Base-by-base conservation (phyloP, 2,329 filamentous ascomycete species). In the Penicillium sp. region DNA sequence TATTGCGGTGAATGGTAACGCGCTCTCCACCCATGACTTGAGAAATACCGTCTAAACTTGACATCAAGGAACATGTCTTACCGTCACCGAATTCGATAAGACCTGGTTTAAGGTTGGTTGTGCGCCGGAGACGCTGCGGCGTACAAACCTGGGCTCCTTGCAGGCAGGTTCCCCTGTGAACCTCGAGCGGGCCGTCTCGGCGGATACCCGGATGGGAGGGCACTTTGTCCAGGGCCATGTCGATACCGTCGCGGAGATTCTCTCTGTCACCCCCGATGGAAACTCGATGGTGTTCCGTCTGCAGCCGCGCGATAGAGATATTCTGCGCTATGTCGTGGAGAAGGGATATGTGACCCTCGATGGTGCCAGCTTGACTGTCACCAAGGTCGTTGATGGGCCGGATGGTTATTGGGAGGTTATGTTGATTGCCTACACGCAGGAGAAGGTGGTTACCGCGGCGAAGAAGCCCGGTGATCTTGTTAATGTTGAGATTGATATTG, bases 221-320 rank as follows among this genome's bases (percentile, higher is more conserved):
- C 93, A 99, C 74, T 95, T 97, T 64, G 92, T 97, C 28, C 95
- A 99, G 74, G 93, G 93, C 34, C 93, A 99, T 71, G 92, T 99
- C 53, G 95, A 99, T 72, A 92, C 89, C 10, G 83, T 86, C 33
- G 93, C 92, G 0, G 81, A 80, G 36, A 87, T 99, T 53, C 66
- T 85, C 33, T 80, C 81, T 36, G 80, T 87, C 30, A 84, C 80
- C 14, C 83, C 85, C 3, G 93, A 99, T 71, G 90, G 92, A 49
- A 95, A 97, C 72, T 89, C 93, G 6, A 71, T 95, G 53, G 95
- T 89, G 1, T 87, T 97, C 70, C 82, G 92, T 31, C 84, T 99
- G 70, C 76, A 80, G 68, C 91, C 92, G 4, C 77, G 78, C 53
- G 82, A 87, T 56, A 76, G 72, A 42, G 78, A 77, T 4, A 81